These are phyloP conservation scores for Tricholoma hemisulphureum DNA, from an alignment of 768 basidiomycete species.

Conservation along the genomic window DNA sequence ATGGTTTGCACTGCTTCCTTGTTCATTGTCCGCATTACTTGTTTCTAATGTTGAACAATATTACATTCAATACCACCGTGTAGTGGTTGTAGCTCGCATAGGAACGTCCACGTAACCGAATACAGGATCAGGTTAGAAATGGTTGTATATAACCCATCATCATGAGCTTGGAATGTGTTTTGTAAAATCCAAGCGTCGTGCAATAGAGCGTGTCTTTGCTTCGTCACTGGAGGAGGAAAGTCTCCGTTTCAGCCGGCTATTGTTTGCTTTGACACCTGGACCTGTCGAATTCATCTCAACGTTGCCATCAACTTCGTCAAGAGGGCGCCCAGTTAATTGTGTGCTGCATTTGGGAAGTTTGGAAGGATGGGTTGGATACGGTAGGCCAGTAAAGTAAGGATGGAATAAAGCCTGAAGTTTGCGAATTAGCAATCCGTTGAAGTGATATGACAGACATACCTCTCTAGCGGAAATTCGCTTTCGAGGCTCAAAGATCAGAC, in stretches of 20 bases:
- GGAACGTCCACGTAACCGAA: not conserved
- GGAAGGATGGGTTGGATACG: conserved; percentile 84
- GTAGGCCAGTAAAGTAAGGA: conserved; percentile 82
- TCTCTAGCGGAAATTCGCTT: conserved; percentile 78
- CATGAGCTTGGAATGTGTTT: conserved; percentile 42
- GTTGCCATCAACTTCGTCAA: conserved; percentile 79
- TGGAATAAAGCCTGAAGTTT: conserved; percentile 72
- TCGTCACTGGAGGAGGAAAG: conserved; percentile 56
- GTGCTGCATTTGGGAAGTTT: conserved; percentile 77
- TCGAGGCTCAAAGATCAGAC: conserved; percentile 83
- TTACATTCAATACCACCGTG: not conserved
- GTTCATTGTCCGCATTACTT: not conserved
- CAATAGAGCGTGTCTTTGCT: conserved; percentile 53
- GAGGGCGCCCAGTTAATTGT: conserved; percentile 47
- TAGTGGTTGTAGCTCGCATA: not conserved
- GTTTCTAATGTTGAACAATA: not conserved
- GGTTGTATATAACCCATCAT: not conserved
- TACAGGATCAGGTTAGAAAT: not conserved
- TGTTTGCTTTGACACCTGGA: conserved; percentile 51
- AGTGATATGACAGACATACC: conserved; percentile 42
- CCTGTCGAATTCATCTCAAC: conserved; percentile 51
- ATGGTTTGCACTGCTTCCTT: not conserved
- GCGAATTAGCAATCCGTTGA: not conserved
- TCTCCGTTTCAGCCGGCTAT: conserved; percentile 70
- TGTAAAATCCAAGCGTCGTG: conserved; percentile 72